A percentile compares a stretch with the other conserved stretches of the same genome.
Conservation (phyloP, 257 asterid species). For the Solanum dulcamara region DNA sequence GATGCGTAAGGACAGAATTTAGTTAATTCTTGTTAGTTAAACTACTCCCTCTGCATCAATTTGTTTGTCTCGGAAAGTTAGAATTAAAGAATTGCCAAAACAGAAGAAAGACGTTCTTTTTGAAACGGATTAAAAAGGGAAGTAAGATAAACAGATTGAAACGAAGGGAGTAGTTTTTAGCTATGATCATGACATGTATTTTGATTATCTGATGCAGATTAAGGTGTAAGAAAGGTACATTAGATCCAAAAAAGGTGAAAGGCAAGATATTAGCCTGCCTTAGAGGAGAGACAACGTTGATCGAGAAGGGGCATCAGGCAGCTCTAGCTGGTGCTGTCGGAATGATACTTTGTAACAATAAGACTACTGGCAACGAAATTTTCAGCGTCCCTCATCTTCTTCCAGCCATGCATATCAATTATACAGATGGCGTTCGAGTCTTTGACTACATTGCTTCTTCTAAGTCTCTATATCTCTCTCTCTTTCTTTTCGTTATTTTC, state of each 20-base stretch:
- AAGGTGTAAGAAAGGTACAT: conserved; percentile 19
- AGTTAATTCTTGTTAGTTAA: neutral
- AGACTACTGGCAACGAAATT: conserved; percentile 7
- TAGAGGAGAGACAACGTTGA: conserved; percentile 21
- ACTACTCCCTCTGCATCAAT: neutral
- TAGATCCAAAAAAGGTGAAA: conserved; percentile 34
- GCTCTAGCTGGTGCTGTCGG: conserved; percentile 50
- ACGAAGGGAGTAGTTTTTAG: neutral
- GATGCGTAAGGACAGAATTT: conserved; percentile 29
- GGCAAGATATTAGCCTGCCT: conserved; percentile 56
- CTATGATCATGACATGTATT: neutral
- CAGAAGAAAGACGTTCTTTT: neutral
- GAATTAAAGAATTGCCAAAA: neutral
- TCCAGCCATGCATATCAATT: conserved; percentile 42
- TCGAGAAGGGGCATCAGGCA: conserved; percentile 31
- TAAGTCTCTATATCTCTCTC: neutral
- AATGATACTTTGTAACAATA: conserved; percentile 41
- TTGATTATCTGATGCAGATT: conserved; percentile 14
- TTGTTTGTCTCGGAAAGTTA: neutral
- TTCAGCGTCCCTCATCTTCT: conserved; percentile 28
- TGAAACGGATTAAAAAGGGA: neutral
- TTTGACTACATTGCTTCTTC: conserved; percentile 29
- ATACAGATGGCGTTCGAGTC: conserved; percentile 28
- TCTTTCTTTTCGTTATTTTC: neutral
- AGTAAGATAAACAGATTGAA: neutral